These are phyloP conservation scores for Starmerella bombi DNA, from an alignment of 805 yeast genomes.

Conservation along the genomic window DNA sequence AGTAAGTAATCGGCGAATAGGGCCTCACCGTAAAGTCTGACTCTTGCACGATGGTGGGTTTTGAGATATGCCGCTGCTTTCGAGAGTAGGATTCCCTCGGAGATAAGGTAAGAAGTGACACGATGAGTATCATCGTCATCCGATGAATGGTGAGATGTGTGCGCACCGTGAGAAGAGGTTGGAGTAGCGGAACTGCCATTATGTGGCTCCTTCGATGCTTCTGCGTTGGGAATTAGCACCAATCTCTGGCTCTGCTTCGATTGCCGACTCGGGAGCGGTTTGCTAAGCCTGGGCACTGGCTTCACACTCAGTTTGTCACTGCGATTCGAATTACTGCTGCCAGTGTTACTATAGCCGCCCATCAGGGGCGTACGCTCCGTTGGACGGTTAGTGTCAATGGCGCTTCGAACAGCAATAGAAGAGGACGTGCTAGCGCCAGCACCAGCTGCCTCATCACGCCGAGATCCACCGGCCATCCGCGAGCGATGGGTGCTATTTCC, in stretches of 20 bases:
- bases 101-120: slow-evolving; percentile 82
- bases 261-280: slow-evolving; percentile 38
- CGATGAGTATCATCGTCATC: slow-evolving; percentile 43
- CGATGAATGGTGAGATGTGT: not conserved
- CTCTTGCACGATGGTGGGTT: slow-evolving; percentile 66
- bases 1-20: slow-evolving; percentile 77
- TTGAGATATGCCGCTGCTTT: slow-evolving; percentile 51
- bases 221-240: slow-evolving; percentile 43
- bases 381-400: not conserved
- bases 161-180: not conserved
- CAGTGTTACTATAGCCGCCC: not conserved
- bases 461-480: slow-evolving; percentile 10
- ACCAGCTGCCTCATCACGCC: slow-evolving; percentile 66
- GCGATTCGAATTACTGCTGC: not conserved
- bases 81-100: slow-evolving; percentile 64
- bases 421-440: slow-evolving; percentile 47
- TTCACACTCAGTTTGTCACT: slow-evolving; percentile 2
- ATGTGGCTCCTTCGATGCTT: slow-evolving; percentile 10
- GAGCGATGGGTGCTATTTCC: slow-evolving; percentile 10
- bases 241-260: slow-evolving; percentile 76
- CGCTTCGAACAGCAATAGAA: not conserved
- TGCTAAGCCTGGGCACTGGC: slow-evolving; percentile 21
- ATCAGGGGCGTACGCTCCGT: not conserved
- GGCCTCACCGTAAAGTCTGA: slow-evolving; percentile 85
- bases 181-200: not conserved